These are phyloP conservation scores for Cordyceps fumosorosea DNA, from an alignment of 2,329 filamentous ascomycete species.

Conservation along the genomic window DNA sequence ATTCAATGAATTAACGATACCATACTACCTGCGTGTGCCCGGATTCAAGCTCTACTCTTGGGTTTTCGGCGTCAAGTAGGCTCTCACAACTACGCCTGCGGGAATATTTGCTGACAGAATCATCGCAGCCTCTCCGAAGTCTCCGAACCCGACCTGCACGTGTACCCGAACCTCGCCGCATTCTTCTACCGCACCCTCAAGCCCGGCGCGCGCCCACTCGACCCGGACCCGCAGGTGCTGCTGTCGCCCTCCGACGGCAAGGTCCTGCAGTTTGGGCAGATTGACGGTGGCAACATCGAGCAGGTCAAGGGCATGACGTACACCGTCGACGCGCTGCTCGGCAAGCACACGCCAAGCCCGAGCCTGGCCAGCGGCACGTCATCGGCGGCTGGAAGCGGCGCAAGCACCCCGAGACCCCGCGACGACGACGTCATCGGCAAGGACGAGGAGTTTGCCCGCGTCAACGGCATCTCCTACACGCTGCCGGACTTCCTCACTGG, in stretches of 20 bases:
- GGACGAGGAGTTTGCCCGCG: constrained; percentile 85
- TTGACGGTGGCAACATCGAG: constrained; percentile 90
- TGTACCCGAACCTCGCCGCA: constrained; percentile 85
- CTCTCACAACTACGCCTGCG: not conserved
- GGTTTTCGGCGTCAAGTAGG: constrained; percentile 78
- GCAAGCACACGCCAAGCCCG: constrained; percentile 52
- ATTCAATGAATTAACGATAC: constrained; percentile 85
- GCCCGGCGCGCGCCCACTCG: constrained; percentile 77
- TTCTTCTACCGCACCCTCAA: constrained; percentile 98
- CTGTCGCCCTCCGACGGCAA: constrained; percentile 87
- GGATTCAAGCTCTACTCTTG: constrained; percentile 89
- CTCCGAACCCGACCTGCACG: constrained; percentile 77
- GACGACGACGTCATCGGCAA: constrained; percentile 63
- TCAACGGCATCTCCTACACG: constrained; percentile 95
- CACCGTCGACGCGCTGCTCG: constrained; percentile 85
- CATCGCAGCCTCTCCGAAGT: constrained; percentile 67
- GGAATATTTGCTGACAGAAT: not conserved
- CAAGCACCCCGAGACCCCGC: constrained; percentile 26
- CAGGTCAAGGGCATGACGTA: constrained; percentile 99
- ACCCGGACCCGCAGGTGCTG: constrained; percentile 71
- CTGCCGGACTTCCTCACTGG: constrained; percentile 83
- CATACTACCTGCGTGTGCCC: constrained; percentile 79
- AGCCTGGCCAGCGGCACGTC: constrained; percentile 39
- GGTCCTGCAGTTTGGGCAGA: constrained; percentile 84
- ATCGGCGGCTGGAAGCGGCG: constrained; percentile 15